These are phyloP conservation scores for Pyrus bretschneideri DNA, from an alignment of 306 rosid species.

Conservation along the genomic window DNA sequence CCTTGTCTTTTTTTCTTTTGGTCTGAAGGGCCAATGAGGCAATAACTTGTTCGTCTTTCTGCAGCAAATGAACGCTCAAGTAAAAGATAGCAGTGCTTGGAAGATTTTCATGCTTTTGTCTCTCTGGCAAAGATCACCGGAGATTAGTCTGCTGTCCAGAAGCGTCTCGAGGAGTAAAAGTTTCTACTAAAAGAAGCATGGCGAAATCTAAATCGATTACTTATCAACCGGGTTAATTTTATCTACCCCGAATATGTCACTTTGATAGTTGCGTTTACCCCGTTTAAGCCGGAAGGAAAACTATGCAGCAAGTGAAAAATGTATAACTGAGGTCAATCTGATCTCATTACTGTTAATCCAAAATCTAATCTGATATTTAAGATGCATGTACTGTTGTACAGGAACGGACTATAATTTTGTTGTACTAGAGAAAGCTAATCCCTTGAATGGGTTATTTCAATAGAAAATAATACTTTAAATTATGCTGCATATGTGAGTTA, in stretches of 20 bases:
- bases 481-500: not conserved
- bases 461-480: not conserved
- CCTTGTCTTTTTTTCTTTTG: not conserved
- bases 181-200: not conserved
- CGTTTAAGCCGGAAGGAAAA: not conserved
- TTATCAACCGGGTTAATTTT: not conserved
- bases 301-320: not conserved
- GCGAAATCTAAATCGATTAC: not conserved
- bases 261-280: not conserved
- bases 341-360: not conserved
- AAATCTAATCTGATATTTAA: not conserved
- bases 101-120: slow-evolving; percentile 11
- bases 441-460: not conserved
- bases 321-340: not conserved
- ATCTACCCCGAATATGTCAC: not conserved
- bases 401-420: not conserved
- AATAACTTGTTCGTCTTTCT: slow-evolving; percentile 12
- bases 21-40: not conserved
- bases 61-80: slow-evolving; percentile 33
- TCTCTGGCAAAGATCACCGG: not conserved
- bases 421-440: not conserved
- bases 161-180: not conserved
- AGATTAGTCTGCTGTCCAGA: not conserved
- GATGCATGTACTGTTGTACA: no score
- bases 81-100: slow-evolving; percentile 11